Base-by-base conservation (phyloP, 352 stramenopile genomes). In the Phytophthora lateralis region DNA sequence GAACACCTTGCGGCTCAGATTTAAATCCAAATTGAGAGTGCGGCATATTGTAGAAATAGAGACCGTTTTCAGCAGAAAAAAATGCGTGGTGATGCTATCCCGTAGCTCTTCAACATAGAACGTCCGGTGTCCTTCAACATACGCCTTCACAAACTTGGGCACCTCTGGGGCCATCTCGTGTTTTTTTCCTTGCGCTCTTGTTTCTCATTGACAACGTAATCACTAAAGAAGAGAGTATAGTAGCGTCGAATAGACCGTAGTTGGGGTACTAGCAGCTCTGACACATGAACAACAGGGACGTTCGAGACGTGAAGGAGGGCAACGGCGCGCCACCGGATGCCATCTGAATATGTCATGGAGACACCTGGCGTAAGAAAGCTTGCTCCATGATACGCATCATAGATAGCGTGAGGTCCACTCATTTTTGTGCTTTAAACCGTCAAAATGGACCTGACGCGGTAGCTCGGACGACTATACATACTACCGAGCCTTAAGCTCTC, bases 91-190 rank as follows among this genome's bases (percentile, higher is more conserved):
- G 44, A 55, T 24, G 26, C n/a, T 37, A 4, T 44, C 55, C 0
- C 21, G 44, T 9, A 62, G 14, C 35, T 62, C 43, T 34, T 62
- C 24, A 15, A 62, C 43, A 11, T 62, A 62, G 27, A 55, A 43
- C 5, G 34, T 49, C 30, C 34, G 55, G 15, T 53, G 42, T 3
- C 1, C 41, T 20, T 60, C 2, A 14, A 55, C 44, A 24, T 48
- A 58, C 1, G 6, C 21, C 34, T 53, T 17, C 1, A 58, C 39
- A 2, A 32, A 15, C 2, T 15, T 17, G 6, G 58, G 17, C 3
- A 64, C 47, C 0, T 11, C 26, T 29, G 26, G 26, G 38, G 56
- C 47, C 39, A 58, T 4, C 32, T 42, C 1, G 14, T 32, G 15
- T n/a, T 8, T n/a, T 32, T 38, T 6, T 42, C n/a, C 37, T 20